phyloP scores from a whole-genome alignment of 1,139 yeast species.

The Tardiomyces digboiensis region DNA sequence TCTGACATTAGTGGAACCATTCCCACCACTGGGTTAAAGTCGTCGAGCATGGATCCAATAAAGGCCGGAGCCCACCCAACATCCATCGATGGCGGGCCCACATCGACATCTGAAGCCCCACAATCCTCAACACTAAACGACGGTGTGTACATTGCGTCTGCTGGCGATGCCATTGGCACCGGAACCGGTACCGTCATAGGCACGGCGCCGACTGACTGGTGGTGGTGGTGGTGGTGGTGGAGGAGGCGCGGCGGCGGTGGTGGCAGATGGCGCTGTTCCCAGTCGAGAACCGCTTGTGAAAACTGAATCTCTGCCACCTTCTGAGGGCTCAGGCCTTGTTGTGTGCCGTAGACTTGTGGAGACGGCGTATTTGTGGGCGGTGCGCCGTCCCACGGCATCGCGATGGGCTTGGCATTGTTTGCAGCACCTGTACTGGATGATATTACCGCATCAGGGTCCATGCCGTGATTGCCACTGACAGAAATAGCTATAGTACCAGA shows the following conservation, averaged over 20 bases:
- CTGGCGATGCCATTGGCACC: no score
- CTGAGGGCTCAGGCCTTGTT: background rate
- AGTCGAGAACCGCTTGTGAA: background rate
- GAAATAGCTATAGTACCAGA: no score
- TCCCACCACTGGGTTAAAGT: background rate
- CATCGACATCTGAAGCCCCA: background rate
- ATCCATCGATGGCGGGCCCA: background rate
- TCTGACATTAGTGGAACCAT: slow-evolving; percentile 2
- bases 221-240: no score
- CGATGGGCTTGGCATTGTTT: background rate
- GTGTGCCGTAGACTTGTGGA: background rate
- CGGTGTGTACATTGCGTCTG: background rate
- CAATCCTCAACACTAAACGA: background rate
- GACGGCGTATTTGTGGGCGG: background rate
- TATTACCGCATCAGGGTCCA: no score
- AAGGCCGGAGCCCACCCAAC: background rate
- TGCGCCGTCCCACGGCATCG: background rate
- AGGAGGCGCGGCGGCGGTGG: no score
- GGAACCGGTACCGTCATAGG: no score
- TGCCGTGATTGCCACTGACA: no score
- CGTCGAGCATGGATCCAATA: background rate
- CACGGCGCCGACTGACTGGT: no score
- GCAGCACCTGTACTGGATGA: no score
- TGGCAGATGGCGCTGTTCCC: no score
- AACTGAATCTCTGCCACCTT: background rate